Evolutionary conservation across 139 green algal genomes (phyloP).

Genomic region (Micromonas commoda): DNA sequence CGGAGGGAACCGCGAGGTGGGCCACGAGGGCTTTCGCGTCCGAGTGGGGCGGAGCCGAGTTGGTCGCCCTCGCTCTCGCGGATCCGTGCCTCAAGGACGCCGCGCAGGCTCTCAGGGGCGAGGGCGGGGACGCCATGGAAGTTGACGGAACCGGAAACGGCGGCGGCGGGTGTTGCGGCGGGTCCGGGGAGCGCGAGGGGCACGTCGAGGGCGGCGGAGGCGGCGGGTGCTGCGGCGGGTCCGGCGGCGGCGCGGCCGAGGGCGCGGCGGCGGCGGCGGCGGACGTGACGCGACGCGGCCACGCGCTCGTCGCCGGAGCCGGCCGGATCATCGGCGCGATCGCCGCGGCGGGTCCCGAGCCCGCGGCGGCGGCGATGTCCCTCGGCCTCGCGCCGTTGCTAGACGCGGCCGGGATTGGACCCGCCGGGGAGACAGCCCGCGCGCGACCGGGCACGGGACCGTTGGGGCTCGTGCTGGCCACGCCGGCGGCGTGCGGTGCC

Average conservation of each 20-base stretch:
- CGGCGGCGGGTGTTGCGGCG: conserved; percentile 7
- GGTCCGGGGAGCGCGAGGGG: background rate
- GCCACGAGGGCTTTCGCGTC: background rate
- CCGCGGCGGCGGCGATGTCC: background rate
- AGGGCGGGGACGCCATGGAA: background rate
- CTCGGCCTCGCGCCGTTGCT: background rate
- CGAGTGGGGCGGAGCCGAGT: background rate
- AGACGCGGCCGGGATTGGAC: background rate
- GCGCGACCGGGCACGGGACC: background rate
- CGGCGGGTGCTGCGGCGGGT: background rate
- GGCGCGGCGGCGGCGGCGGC: background rate
- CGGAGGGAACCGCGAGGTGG: background rate
- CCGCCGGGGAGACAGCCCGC: background rate
- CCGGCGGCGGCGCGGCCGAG: background rate
- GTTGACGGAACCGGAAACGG: background rate
- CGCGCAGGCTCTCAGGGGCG: background rate
- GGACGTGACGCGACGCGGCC: background rate
- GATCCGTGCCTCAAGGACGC: background rate
- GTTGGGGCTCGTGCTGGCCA: background rate
- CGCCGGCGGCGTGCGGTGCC: background rate
- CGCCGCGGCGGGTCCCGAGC: background rate
- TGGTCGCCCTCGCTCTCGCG: background rate
- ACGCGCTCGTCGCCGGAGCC: background rate
- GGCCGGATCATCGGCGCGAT: conserved; percentile 3
- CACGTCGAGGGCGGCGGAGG: background rate